Conservation (phyloP, 2,329 filamentous ascomycete genomes). For the Aspergillus sergii region DNA sequence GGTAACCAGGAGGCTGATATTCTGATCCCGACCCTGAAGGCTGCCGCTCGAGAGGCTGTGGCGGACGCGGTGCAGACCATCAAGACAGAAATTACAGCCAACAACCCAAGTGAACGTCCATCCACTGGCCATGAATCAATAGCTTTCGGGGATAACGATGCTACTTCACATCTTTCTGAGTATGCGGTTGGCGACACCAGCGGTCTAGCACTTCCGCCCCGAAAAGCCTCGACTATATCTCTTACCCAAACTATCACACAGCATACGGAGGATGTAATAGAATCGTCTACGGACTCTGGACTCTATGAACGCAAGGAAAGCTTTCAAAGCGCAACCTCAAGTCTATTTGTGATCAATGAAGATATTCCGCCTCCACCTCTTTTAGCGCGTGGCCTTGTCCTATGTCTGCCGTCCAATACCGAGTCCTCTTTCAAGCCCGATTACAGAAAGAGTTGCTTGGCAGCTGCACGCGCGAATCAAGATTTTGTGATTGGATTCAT, state of each 20-base stretch:
- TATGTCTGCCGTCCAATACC: slow-evolving; percentile 37
- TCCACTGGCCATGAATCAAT: slow-evolving; percentile 17
- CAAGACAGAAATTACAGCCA: slow-evolving; percentile 42
- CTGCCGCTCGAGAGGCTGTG: slow-evolving; percentile 45
- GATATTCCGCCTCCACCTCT: slow-evolving; percentile 37
- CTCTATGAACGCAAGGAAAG: slow-evolving; percentile 14
- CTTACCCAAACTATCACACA: slow-evolving; percentile 44
- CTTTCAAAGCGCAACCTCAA: slow-evolving; percentile 10
- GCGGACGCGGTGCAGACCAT: slow-evolving; percentile 42
- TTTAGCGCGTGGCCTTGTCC: slow-evolving; percentile 38
- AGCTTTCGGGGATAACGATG: slow-evolving; percentile 14
- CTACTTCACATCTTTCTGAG: slow-evolving; percentile 26
- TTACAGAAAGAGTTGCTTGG: slow-evolving; percentile 39
- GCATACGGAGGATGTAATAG: slow-evolving; percentile 35
- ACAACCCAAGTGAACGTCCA: slow-evolving; percentile 15
- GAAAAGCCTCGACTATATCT: slow-evolving; percentile 46
- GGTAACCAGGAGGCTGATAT: slow-evolving; percentile 44
- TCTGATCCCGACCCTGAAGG: slow-evolving; percentile 45
- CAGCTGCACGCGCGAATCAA: slow-evolving; percentile 41
- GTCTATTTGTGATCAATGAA: slow-evolving; percentile 23
- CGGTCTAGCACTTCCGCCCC: slow-evolving; percentile 26
- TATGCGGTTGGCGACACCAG: slow-evolving; percentile 20
- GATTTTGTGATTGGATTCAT: slow-evolving; percentile 45
- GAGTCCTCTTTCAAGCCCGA: slow-evolving; percentile 36
- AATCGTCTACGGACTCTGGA: slow-evolving; percentile 16